Base-by-base conservation (phyloP, 1,284 basidiomycete genomes). In the Sutorius eximius region DNA sequence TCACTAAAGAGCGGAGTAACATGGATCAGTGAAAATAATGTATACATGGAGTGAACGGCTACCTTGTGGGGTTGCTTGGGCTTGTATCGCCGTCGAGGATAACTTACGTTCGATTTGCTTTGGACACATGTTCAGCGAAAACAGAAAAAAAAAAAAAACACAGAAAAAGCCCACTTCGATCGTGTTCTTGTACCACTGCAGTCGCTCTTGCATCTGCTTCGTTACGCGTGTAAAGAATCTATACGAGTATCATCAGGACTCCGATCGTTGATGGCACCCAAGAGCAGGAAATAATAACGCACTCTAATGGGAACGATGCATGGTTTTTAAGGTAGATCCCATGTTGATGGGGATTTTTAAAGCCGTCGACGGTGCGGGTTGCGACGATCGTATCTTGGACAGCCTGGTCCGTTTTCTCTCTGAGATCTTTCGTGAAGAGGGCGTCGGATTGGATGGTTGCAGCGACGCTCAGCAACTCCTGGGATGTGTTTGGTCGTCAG, bases 71-170 rank as follows among this genome's bases (percentile, higher is more conserved):
- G 87, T 88, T 49, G 76, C 73, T 64, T 87, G 85, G 2, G 78
- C 73, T 61, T 86, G 83, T 51, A 75, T 75, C 10, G 83, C 76
- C 5, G 84, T 81, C 11, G 86, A 85, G 5, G 84, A 82, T 3
- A 92, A 74, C 67, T 89, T 90, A 51, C 88, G 81, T 71, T 92
- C 89, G 58, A 91, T 89, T 85, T 90, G 87, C 89, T 92, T 48
- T 0, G 29, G 15, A 48, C 24, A 32, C 18, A 24, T 18, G n/a
- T 40, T 54, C 29, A 55, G 41, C 36, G 18, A 32, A 51, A 46
- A 49, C 1, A 16, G 6, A 15, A 22, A 11, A 8, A 37, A 24
- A 36, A 36, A 22, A 36, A 22, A 32, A n/a, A 7, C 10, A 29
- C 16, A 18, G 37, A 50, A 48, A 34, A 38, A 37, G 10, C 47